Evolutionary conservation across 2,329 filamentous ascomycete species (phyloP).

Genomic region (Periconia sp.): DNA sequence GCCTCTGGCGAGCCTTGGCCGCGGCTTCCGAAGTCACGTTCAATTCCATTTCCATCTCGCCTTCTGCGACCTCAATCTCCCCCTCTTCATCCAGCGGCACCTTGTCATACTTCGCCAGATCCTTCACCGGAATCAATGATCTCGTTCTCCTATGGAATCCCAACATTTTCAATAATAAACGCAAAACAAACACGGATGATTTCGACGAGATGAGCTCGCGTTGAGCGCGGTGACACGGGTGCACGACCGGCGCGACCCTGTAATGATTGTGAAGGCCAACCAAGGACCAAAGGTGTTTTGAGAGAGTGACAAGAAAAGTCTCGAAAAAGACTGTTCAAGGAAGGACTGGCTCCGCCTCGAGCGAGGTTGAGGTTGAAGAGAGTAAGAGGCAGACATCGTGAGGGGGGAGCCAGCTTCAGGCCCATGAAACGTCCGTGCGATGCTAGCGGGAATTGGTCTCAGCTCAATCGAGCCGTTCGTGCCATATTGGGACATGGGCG

Average conservation of each 20-base stretch:
- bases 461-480: conserved; percentile 8
- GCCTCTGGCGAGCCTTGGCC: conserved; percentile 33
- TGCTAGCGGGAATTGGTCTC: conserved; percentile 12
- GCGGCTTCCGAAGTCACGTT: conserved; percentile 21
- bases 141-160: conserved; percentile 51
- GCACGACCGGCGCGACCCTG: conserved; percentile 36
- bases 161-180: conserved; percentile 43
- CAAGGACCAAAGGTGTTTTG: conserved; percentile 26
- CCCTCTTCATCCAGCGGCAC: conserved; percentile 39
- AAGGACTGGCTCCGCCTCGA: conserved; percentile 39
- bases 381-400: conserved; percentile 14
- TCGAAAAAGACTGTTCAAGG: conserved; percentile 27
- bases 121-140: conserved; percentile 51
- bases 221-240: conserved; percentile 13
- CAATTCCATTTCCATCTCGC: conserved; percentile 29
- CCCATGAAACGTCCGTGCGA: conserved; percentile 19
- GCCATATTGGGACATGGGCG: conserved; percentile 11
- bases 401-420: conserved; percentile 11
- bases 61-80: conserved; percentile 30
- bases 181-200: conserved; percentile 1
- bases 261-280: conserved; percentile 40
- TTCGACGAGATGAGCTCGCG: conserved; percentile 11
- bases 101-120: conserved; percentile 50
- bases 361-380: conserved; percentile 23
- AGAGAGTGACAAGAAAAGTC: conserved; percentile 42